Conservation (phyloP, 225 moss, liverwort and hornwort species). For the Polytrichum formosum region DNA sequence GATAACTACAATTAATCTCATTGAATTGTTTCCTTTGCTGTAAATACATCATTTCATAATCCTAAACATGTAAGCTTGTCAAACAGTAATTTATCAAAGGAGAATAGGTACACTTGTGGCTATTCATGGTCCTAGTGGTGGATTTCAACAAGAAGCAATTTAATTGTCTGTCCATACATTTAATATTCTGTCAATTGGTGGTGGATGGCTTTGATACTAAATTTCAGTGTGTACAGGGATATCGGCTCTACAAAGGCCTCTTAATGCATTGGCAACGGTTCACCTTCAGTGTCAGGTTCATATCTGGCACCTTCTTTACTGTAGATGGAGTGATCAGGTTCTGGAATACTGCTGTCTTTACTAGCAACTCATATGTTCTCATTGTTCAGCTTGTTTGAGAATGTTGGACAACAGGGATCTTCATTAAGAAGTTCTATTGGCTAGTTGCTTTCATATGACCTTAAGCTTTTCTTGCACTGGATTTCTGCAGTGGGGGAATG, state of each 20-base stretch:
- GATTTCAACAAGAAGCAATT: too few relatives aligned
- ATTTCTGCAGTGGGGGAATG: conserved; percentile 67
- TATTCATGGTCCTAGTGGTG: too few relatives aligned
- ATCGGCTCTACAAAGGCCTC: conserved; percentile 64
- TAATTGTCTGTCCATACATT: too few relatives aligned
- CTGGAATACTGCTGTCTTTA: too few relatives aligned
- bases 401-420: too few relatives aligned
- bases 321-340: background rate
- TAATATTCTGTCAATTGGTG: too few relatives aligned
- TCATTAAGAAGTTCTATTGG: too few relatives aligned
- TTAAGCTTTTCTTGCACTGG: conserved; percentile 15
- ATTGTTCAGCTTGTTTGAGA: too few relatives aligned
- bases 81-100: background rate
- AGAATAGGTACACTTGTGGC: background rate
- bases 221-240: conserved; percentile 55
- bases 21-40: too few relatives aligned
- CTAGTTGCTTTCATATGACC: background rate
- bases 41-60: background rate
- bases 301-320: conserved; percentile 11
- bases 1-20: background rate
- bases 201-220: too few relatives aligned
- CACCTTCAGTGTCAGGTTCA: conserved; percentile 79
- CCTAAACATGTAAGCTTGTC: background rate
- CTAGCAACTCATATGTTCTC: too few relatives aligned
- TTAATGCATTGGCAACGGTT: conserved; percentile 76